phyloP scores from a whole-genome alignment of 148 eudicot species.

The Bassia scoparia region DNA sequence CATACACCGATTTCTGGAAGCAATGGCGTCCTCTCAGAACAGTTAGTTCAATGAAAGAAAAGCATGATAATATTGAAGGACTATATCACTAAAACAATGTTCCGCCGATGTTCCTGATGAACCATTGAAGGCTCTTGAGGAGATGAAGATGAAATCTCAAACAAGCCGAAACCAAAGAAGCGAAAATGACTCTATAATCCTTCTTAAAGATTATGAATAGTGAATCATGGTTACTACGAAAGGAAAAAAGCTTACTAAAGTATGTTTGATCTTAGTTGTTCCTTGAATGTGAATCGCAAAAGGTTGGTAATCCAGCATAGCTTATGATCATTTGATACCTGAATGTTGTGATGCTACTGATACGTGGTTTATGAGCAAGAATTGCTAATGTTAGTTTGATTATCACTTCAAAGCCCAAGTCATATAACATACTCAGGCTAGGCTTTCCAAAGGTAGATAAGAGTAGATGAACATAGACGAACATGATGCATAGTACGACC shows the following conservation, averaged over 20 bases:
- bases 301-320: no score
- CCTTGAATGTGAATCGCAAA: no score
- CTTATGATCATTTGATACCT: no score
- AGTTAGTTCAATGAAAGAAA: slow-evolving; percentile 63
- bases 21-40: slow-evolving; percentile 57
- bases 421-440: no score
- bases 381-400: no score
- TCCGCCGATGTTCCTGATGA: slow-evolving; percentile 93
- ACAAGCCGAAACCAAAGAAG: slow-evolving; percentile 70
- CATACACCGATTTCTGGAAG: slow-evolving; percentile 37
- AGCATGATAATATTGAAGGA: slow-evolving; percentile 79
- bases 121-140: slow-evolving; percentile 62
- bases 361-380: no score
- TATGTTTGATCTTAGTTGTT: no score
- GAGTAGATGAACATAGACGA: neutral
- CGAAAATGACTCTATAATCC: slow-evolving; percentile 30
- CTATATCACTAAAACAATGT: slow-evolving; percentile 74
- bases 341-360: no score
- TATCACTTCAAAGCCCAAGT: no score
- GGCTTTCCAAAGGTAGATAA: no score
- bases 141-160: slow-evolving; percentile 46
- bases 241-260: slow-evolving; percentile 8
- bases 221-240: neutral
- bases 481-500: neutral
- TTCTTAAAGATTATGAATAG: neutral